phyloP scores from a whole-genome alignment of 2,329 filamentous ascomycete genomes.

The Rosellinia necatrix region DNA sequence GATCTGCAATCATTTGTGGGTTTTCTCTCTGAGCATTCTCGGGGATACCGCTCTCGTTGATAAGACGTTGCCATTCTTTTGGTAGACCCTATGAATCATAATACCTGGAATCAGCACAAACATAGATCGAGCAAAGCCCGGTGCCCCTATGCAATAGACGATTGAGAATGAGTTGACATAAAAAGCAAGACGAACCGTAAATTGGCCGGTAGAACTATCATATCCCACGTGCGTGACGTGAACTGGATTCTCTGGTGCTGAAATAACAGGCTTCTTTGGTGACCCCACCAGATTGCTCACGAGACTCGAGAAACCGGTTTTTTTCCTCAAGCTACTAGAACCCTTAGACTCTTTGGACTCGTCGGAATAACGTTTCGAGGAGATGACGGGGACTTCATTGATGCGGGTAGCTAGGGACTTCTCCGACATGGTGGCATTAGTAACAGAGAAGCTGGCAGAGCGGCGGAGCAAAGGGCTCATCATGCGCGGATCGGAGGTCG shows the following conservation, averaged over 20 bases:
- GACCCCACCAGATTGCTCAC: slow-evolving; percentile 84
- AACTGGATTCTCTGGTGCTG: slow-evolving; percentile 95
- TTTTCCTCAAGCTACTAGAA: slow-evolving; percentile 70
- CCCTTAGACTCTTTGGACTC: slow-evolving; percentile 69
- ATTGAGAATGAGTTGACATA: slow-evolving; percentile 7
- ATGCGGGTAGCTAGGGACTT: slow-evolving; percentile 48
- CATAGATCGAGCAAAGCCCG: slow-evolving; percentile 7
- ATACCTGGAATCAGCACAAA: slow-evolving; percentile 27
- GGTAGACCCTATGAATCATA: slow-evolving; percentile 72
- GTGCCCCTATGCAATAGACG: not conserved
- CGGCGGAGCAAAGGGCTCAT: slow-evolving; percentile 64
- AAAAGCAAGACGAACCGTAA: slow-evolving; percentile 70
- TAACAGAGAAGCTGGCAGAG: slow-evolving; percentile 66
- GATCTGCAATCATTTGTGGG: slow-evolving; percentile 92
- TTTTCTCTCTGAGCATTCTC: slow-evolving; percentile 96
- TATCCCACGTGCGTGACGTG: slow-evolving; percentile 98
- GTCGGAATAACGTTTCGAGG: slow-evolving; percentile 78
- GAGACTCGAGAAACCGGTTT: slow-evolving; percentile 85
- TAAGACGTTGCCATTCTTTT: slow-evolving; percentile 95
- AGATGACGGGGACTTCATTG: slow-evolving; percentile 53
- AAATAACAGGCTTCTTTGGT: slow-evolving; percentile 89
- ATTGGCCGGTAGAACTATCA: slow-evolving; percentile 94
- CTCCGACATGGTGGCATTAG: slow-evolving; percentile 55
- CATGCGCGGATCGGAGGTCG: slow-evolving; percentile 54
- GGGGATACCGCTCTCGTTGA: slow-evolving; percentile 94